These are phyloP conservation scores for Podila horticola DNA, from an alignment of 192 early-diverging fungal genomes.

Conservation along the genomic window DNA sequence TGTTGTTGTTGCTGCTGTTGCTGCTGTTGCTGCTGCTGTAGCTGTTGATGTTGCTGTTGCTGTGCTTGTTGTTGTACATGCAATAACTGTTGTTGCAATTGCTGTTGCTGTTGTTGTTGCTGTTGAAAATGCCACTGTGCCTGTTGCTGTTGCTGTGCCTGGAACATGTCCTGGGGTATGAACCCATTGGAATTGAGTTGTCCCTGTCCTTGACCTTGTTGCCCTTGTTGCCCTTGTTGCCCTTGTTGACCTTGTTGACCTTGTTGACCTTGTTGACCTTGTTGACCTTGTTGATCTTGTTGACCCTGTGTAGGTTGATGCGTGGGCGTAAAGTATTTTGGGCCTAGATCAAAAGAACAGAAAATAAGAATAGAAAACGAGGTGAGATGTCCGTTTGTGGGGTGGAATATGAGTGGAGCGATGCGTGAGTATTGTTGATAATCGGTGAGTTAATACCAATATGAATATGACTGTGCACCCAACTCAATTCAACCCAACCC, in stretches of 20 bases:
- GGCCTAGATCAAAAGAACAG: background rate
- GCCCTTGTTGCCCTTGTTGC: background rate
- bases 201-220: background rate
- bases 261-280: background rate
- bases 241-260: background rate
- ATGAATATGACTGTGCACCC: too few species aligned
- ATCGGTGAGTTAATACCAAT: too few species aligned
- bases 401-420: background rate
- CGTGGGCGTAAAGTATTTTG: background rate
- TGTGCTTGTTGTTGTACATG: constrained; percentile 24
- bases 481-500: too few species aligned
- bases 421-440: too few species aligned
- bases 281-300: background rate
- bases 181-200: background rate
- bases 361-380: background rate
- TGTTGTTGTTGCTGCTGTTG: constrained; percentile 17
- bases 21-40: constrained; percentile 19
- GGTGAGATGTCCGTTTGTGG: background rate
- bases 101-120: constrained; percentile 12
- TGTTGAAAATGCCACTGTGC: constrained; percentile 1
- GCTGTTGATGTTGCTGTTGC: constrained; percentile 6
- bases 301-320: too few species aligned
- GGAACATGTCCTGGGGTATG: constrained; percentile 17
- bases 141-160: background rate
- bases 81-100: constrained; percentile 8